Evolutionary conservation across 768 basidiomycete genomes (phyloP), one percentile per base, ranked within the genome.

Genomic region (Asterophora lycoperdoides): DNA sequence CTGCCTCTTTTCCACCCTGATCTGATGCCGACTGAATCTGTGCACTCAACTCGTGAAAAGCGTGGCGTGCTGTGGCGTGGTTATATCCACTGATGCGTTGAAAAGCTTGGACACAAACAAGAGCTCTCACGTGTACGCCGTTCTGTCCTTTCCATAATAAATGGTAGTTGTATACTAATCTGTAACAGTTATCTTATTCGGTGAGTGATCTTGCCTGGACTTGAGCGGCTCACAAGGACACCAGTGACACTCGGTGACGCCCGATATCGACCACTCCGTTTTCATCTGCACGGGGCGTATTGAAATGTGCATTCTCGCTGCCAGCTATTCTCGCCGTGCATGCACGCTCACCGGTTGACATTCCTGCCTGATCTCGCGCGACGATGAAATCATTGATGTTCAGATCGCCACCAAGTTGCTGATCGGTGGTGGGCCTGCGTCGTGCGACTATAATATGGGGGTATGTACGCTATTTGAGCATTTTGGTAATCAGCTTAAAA

Each of bases 291-390:
- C n/a, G n/a, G n/a, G n/a, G n/a, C 23, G 23, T 23, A 23, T 23
- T 23, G 23, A 23, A 3, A 6, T 3, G 23, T 23, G 23, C 23
- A 23, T 23, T 23, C 23, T 40, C 30, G 10, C 44, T 43, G 23
- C 18, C 41, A 81, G 80, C 80, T 8, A 81, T 82, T 28, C 75
- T 81, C 68, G 79, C 80, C 26, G 80, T 82, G 49, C 80, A 80
- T 75, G 26, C 9, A 2, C 4, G 17, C 15, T 17, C 37, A 2
- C 34, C 35, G 8, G 10, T 20, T 18, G 41, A 34, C 35, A 7
- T 41, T 52, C 35, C 43, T 19, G 30, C 8, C 13, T 44, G 15
- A 23, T 40, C n/a, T n/a, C n/a, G n/a, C n/a, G n/a, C n/a, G n/a
- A n/a, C n/a, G n/a, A n/a, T n/a, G n/a, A n/a, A n/a, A n/a, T n/a